Evolutionary conservation across 2,329 filamentous ascomycete genomes (phyloP).

Genomic region (Orbilia blumenaviensis): DNA sequence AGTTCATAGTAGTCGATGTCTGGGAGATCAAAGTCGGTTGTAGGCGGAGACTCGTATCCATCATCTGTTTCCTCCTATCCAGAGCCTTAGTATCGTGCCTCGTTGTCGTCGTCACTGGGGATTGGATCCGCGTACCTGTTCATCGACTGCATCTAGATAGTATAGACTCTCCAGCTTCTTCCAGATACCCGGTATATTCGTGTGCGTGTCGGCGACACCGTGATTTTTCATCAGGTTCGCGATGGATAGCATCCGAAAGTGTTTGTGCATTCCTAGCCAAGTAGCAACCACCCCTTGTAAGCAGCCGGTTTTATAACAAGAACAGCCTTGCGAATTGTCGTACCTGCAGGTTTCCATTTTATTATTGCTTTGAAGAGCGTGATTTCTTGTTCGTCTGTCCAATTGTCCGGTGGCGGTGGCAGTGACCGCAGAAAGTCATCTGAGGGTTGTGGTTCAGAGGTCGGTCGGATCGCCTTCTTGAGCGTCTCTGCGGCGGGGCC

Average conservation of each 20-base stretch:
- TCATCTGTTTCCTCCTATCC: conserved; percentile 55
- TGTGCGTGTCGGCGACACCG: conserved; percentile 83
- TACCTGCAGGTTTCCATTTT: conserved; percentile 92
- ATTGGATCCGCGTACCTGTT: conserved; percentile 71
- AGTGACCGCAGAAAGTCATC: conserved; percentile 37
- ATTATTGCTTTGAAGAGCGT: conserved; percentile 93
- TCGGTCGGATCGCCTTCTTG: conserved; percentile 60
- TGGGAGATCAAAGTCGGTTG: conserved; percentile 49
- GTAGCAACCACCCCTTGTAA: conserved; percentile 30
- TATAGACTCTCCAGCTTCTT: conserved; percentile 83
- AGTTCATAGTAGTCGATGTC: conserved; percentile 54
- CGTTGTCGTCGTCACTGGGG: neutral
- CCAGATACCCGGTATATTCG: conserved; percentile 91
- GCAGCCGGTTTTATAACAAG: neutral
- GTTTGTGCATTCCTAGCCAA: conserved; percentile 81
- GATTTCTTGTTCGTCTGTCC: conserved; percentile 95
- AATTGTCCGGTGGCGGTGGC: conserved; percentile 68
- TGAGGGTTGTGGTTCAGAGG: conserved; percentile 61
- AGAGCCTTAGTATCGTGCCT: neutral
- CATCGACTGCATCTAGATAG: conserved; percentile 84
- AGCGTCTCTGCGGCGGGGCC: conserved; percentile 15
- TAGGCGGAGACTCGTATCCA: conserved; percentile 47
- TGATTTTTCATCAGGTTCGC: conserved; percentile 81
- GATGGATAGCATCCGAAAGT: conserved; percentile 90
- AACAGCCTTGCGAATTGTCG: conserved; percentile 53